phyloP scores from a whole-genome alignment of 225 moss, liverwort and hornwort genomes.

The Rhytidiadelphus loreus region DNA sequence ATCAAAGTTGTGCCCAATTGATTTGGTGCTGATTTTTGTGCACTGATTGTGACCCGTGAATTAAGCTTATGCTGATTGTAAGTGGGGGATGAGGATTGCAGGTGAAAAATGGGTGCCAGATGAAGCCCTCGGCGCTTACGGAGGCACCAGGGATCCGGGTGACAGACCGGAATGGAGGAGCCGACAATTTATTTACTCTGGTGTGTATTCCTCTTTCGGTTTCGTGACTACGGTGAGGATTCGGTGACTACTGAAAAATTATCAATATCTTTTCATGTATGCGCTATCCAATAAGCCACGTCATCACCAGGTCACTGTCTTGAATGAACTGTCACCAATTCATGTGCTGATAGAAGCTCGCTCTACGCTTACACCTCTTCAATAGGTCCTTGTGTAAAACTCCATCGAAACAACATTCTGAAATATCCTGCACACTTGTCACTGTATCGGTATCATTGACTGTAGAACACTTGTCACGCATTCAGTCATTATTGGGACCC shows the following conservation, averaged over 20 bases:
- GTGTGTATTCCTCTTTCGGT: constrained; percentile 37
- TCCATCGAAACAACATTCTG: background rate
- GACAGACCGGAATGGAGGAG: constrained; percentile 22
- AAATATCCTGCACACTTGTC: background rate
- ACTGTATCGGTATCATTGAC: background rate
- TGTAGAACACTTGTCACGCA: background rate
- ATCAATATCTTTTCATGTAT: background rate
- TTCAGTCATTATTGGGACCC: background rate
- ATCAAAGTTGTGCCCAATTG: background rate
- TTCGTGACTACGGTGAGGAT: background rate
- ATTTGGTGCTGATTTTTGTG: background rate
- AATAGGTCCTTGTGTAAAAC: background rate
- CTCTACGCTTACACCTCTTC: background rate
- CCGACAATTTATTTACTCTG: constrained; percentile 59
- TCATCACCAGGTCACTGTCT: background rate
- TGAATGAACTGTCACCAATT: background rate
- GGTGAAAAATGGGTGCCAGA: constrained; percentile 95
- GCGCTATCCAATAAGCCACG: background rate
- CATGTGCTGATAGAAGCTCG: background rate
- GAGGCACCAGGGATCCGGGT: constrained; percentile 59
- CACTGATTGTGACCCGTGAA: background rate
- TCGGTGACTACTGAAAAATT: background rate
- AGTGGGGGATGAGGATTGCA: background rate
- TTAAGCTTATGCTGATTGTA: background rate
- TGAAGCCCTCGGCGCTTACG: constrained; percentile 70